Percentiles rank a stretch among this genome's conserved stretches.
These are phyloP conservation scores for Boechera stricta DNA, from an alignment of 345 rosid genomes.

Conservation along the genomic window DNA sequence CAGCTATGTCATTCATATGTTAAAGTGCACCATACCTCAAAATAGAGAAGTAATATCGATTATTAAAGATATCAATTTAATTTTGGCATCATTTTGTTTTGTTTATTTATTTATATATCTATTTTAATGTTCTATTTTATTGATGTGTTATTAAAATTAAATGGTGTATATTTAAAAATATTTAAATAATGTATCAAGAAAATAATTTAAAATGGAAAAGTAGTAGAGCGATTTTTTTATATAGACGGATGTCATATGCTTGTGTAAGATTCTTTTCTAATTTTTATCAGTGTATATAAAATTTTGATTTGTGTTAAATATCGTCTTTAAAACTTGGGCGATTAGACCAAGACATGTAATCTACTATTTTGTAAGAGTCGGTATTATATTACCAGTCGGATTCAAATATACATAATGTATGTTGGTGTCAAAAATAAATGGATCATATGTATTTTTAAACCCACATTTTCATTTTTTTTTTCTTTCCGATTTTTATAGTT, in stretches of 20 bases:
- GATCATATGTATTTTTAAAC: too few species aligned
- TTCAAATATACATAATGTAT: too few species aligned
- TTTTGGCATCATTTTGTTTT: background rate
- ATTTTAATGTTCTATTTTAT: background rate
- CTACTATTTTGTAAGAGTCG: background rate
- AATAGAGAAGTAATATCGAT: background rate
- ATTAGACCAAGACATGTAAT: background rate
- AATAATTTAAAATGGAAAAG: background rate
- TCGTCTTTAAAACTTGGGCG: background rate
- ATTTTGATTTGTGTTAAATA: background rate
- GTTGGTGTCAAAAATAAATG: too few species aligned
- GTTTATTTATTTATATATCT: background rate
- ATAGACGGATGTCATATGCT: background rate
- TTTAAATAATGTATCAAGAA: too few species aligned
- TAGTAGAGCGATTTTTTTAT: background rate
- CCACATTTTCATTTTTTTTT: too few species aligned
- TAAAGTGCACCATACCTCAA: constrained; percentile 6
- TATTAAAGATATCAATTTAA: background rate
- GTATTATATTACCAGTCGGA: too few species aligned
- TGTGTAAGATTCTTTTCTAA: background rate
- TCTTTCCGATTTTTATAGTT: too few species aligned
- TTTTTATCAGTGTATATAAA: background rate
- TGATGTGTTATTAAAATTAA: background rate
- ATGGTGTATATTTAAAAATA: background rate
- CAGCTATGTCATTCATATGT: background rate